Conservation (phyloP, 2,329 filamentous ascomycete species). For the Aulographum hederae region DNA sequence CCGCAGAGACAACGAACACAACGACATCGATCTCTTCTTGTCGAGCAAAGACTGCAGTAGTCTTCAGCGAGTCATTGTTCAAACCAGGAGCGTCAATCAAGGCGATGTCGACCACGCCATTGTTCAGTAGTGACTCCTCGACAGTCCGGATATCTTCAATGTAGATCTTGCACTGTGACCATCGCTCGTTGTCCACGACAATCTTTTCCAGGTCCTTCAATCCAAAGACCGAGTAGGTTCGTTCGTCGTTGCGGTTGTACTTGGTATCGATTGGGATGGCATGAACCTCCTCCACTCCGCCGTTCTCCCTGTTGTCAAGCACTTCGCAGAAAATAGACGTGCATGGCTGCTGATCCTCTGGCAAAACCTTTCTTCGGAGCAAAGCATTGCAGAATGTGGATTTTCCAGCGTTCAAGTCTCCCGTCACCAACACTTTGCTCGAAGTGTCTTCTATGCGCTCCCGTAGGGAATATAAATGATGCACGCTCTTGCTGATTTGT, state of each 20-base stretch:
- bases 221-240: conserved; percentile 76
- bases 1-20: conserved; percentile 92
- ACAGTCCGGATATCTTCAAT: conserved; percentile 77
- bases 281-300: conserved; percentile 83
- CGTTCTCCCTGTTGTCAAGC: conserved; percentile 78
- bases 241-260: conserved; percentile 83
- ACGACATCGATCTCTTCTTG: conserved; percentile 99
- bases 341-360: conserved; percentile 94
- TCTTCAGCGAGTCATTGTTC: conserved; percentile 92
- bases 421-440: conserved; percentile 90
- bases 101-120: conserved; percentile 93
- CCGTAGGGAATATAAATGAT: conserved; percentile 68
- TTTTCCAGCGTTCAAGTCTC: conserved; percentile 92
- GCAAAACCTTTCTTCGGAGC: conserved; percentile 74
- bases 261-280: conserved; percentile 65
- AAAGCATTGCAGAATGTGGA: conserved; percentile 99
- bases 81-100: conserved; percentile 91
- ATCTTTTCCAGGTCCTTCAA: conserved; percentile 70
- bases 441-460: conserved; percentile 95
- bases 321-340: conserved; percentile 98
- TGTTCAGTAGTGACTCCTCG: conserved; percentile 87
- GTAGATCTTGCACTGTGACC: conserved; percentile 93
- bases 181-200: conserved; percentile 72
- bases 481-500: conserved; percentile 85
- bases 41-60: conserved; percentile 87